These are phyloP conservation scores for Candida adriatica DNA, from an alignment of 805 yeast genomes.

Conservation along the genomic window DNA sequence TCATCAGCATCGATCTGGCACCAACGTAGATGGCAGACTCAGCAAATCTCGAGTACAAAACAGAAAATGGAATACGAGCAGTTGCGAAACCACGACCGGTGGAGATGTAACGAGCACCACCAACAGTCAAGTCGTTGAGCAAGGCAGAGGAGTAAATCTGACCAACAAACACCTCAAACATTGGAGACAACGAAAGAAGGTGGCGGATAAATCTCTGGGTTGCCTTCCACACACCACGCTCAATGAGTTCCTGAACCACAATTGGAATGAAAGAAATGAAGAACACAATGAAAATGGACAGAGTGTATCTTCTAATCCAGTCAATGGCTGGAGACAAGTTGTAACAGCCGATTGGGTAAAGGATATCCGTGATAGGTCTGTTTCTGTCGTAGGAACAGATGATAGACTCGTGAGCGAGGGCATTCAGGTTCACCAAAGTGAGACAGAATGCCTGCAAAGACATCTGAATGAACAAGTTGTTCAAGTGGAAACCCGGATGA, in stretches of 20 bases:
- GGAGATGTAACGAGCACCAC: slow-evolving; percentile 83
- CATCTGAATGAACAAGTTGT: slow-evolving; percentile 69
- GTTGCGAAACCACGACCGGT: slow-evolving; percentile 88
- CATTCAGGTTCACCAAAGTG: slow-evolving; percentile 61
- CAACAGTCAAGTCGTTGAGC: slow-evolving; percentile 64
- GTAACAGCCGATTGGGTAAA: slow-evolving; percentile 66
- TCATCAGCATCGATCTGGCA: slow-evolving; percentile 67
- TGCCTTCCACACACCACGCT: slow-evolving; percentile 76
- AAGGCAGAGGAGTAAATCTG: slow-evolving; percentile 70
- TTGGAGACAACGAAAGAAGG: slow-evolving; percentile 63
- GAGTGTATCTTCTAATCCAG: slow-evolving; percentile 76
- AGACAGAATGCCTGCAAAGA: slow-evolving; percentile 69
- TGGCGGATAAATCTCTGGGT: slow-evolving; percentile 64
- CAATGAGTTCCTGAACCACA: slow-evolving; percentile 72
- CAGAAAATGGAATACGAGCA: slow-evolving; percentile 69
- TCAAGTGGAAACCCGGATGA: slow-evolving; percentile 82
- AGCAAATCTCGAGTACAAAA: slow-evolving; percentile 70
- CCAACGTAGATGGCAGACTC: slow-evolving; percentile 82
- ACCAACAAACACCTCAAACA: slow-evolving; percentile 80
- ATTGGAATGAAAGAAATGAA: slow-evolving; percentile 75
- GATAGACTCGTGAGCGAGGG: slow-evolving; percentile 67
- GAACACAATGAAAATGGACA: slow-evolving; percentile 78
- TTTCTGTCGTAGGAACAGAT: slow-evolving; percentile 61
- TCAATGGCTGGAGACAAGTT: slow-evolving; percentile 67
- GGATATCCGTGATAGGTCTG: slow-evolving; percentile 60